Evolutionary conservation across 345 rosid genomes (phyloP).

Genomic region (Euphorbia tirucalli): DNA sequence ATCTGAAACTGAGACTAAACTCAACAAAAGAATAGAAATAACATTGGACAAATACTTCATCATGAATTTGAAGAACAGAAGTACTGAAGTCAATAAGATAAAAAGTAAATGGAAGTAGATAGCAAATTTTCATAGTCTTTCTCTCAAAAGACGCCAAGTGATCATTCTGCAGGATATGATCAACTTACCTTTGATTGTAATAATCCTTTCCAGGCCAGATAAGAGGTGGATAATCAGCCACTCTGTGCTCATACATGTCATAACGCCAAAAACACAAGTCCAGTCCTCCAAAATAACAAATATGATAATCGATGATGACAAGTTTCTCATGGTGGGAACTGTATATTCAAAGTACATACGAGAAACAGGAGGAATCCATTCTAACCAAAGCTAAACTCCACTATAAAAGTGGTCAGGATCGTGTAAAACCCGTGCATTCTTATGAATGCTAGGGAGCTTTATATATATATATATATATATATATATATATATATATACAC

Average conservation of each 20-base stretch:
- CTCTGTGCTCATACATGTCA: conserved; percentile 79
- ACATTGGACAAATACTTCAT: not conserved
- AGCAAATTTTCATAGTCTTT: not conserved
- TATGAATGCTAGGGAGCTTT: conserved; percentile 91
- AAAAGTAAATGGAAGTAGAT: not conserved
- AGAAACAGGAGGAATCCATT: conserved; percentile 23
- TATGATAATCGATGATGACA: conserved; percentile 84
- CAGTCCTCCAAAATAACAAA: conserved; percentile 93
- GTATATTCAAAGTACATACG: conserved; percentile 30
- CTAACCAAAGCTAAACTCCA: conserved; percentile 87
- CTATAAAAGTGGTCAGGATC: conserved; percentile 93
- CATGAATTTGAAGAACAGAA: not conserved
- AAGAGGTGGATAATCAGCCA: conserved; percentile 76
- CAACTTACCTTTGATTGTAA: conserved; percentile 86
- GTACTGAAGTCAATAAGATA: not conserved
- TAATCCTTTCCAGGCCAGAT: conserved; percentile 99
- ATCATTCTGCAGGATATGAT: not conserved
- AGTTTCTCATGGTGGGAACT: conserved; percentile 99
- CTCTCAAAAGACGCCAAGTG: not conserved
- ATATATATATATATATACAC: too few relatives aligned
- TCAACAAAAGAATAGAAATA: too few relatives aligned
- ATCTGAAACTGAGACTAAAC: too few relatives aligned
- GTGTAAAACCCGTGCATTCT: conserved; percentile 95
- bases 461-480: too few relatives aligned
- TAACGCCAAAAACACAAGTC: conserved; percentile 99